Evolutionary conservation across 176 grass and related monocot genomes (phyloP).

Genomic region (Musa beccarii): DNA sequence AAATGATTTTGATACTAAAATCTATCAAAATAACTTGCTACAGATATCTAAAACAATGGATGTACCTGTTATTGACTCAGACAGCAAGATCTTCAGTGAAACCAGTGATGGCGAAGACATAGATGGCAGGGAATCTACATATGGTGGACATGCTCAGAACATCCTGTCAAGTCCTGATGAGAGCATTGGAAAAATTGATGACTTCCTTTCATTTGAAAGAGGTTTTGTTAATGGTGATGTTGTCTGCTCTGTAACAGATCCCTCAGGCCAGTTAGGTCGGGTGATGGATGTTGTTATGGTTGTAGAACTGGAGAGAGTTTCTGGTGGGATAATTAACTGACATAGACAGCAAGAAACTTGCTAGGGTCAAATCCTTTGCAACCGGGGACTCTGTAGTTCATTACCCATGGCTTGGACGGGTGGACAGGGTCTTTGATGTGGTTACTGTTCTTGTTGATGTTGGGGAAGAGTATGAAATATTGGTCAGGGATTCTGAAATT

Average conservation of each 20-base stretch:
- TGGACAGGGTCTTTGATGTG: constrained; percentile 67
- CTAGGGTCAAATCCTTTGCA: constrained; percentile 69
- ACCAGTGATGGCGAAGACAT: constrained; percentile 14
- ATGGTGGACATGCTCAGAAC: constrained; percentile 12
- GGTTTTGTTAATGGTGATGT: constrained; percentile 82
- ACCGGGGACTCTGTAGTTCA: constrained; percentile 62
- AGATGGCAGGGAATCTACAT: constrained; percentile 16
- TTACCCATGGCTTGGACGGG: constrained; percentile 84
- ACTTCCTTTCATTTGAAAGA: constrained; percentile 39
- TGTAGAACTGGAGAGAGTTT: constrained; percentile 69
- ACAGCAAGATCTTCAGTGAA: constrained; percentile 11
- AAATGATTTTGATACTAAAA: constrained; percentile 2
- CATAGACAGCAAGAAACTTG: constrained; percentile 76
- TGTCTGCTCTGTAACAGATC: constrained; percentile 54
- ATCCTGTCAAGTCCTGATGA: constrained; percentile 24
- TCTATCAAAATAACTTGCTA: neutral
- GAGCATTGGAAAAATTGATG: constrained; percentile 24
- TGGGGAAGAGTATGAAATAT: constrained; percentile 62
- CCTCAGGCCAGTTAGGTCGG: constrained; percentile 65
- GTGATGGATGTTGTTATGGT: constrained; percentile 59
- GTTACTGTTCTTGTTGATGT: constrained; percentile 64
- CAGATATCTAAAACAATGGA: constrained; percentile 14
- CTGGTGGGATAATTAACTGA: constrained; percentile 47
- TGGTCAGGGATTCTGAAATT: constrained; percentile 57
- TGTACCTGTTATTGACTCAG: constrained; percentile 8